Evolutionary conservation across 441 rosid genomes (phyloP), one percentile per base, ranked within the genome.

Genomic region (Francoa sonchifolia): DNA sequence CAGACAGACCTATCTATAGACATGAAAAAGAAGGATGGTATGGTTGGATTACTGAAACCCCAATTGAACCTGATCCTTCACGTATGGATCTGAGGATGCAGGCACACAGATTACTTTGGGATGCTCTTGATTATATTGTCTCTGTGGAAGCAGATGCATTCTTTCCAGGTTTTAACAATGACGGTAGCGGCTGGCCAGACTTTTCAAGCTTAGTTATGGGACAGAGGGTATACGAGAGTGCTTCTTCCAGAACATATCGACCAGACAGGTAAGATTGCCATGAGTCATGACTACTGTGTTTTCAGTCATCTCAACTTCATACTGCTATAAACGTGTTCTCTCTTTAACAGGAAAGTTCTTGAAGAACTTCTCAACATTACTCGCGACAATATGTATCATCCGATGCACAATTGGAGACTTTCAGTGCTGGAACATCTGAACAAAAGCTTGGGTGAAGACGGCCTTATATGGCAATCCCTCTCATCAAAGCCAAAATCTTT

Each of bases 1-100:
- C 97, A 10, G 93, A 64, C 44, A 71, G 99, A 63, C 97, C 90
- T 45, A 69, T 79, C 47, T 88, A 93, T 62, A 75, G 17, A 57
- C 97, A 93, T 51, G 96, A 93, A 59, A 88, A 82, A 66, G 95
- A 93, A 76, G 99, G 99, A 3, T 93, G 99, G 97, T 93, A 82
- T 64, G 93, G 93, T 61, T 93, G 99, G 99, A 61, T 93, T 50
- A 67, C 78, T 0, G 85, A 79, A 68, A 73, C 67, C 28, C 76
- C 79, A 52, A 59, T 64, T 21, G 96, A 93, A 68, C 96, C 97
- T 50, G 71, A 50, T 17, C 95, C 81, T 51, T 77, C 93, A 28
- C 78, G 67, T 33, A 50, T 62, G 38, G 87, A 84, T 73, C 69
- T 77, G 61, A 76, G 95, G 61, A 68, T 52, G 59, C 81, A 76